Evolutionary conservation across 768 basidiomycete species (phyloP), one percentile per base, ranked within the genome.

Genomic region (Serendipita indica): DNA sequence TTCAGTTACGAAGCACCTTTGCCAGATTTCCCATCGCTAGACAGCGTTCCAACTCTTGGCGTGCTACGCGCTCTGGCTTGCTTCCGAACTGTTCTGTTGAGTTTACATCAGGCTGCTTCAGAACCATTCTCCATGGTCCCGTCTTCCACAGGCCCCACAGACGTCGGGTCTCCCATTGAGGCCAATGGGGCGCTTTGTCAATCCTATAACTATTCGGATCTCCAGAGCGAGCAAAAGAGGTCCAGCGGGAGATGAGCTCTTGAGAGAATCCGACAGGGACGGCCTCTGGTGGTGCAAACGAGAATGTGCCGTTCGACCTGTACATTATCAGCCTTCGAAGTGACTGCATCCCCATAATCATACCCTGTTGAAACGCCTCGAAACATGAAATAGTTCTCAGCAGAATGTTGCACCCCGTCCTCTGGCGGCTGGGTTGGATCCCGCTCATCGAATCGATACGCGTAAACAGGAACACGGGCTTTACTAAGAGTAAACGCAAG

Each of bases 311-410:
- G 65, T 83, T 81, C 59, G 69, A 66, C 3, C 75, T 79, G n/a
- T n/a, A n/a, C n/a, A 58, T 27, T 37, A 10, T 57, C 52, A 5
- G 57, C 20, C 67, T 68, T 43, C 33, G 32, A 43, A 49, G 20
- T 5, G 13, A 12, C 18, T 56, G 32, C 22, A 46, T 54, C 7
- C 33, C 6, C 27, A 20, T 22, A 35, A 13, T 63, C 72, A 18
- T 64, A 81, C 82, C 81, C 81, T 30, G 80, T 81, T 59, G 77
- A 77, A 1, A 72, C 75, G 1, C 82, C 81, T 20, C 67, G 66
- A 69, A 80, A 82, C 80, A 82, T 78, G 78, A 81, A 81, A 77
- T 77, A 82, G 63, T 83, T 81, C 65, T 81, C 81, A 0, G 82
- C 73, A 5, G 81, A 75, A 62, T 82, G 80, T 1, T 57, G 66